Evolutionary conservation across 306 rosid species (phyloP).

Genomic region (Lathyrus aphaca): DNA sequence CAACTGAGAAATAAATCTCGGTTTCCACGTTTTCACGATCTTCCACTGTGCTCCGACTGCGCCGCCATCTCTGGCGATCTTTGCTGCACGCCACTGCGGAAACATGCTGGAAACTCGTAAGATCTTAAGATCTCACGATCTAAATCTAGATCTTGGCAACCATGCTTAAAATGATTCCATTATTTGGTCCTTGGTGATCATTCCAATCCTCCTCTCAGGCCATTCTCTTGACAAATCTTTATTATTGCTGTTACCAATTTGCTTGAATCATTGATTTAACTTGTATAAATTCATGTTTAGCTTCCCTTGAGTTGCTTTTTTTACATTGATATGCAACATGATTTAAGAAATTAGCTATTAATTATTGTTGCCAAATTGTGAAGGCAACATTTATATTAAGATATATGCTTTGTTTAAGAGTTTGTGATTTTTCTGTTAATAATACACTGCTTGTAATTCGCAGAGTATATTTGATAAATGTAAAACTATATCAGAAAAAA

Average conservation of each 20-base stretch:
- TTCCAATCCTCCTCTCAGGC: constrained; percentile 16
- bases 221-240: constrained; percentile 15
- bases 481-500: not conserved
- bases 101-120: too few species aligned
- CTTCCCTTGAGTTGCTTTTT: not conserved
- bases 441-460: not conserved
- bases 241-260: constrained; percentile 4
- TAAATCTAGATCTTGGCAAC: too few species aligned
- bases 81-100: too few species aligned
- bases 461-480: not conserved
- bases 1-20: too few species aligned
- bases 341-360: constrained; percentile 8
- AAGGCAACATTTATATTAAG: constrained; percentile 8
- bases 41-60: too few species aligned
- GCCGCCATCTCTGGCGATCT: too few species aligned
- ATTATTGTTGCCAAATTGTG: constrained; percentile 8
- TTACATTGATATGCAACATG: constrained; percentile 19
- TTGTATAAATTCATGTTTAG: constrained; percentile 21
- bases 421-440: not conserved
- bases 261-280: not conserved
- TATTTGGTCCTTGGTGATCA: constrained; percentile 18
- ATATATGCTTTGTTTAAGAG: not conserved
- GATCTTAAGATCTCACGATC: too few species aligned
- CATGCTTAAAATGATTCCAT: not conserved
- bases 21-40: too few species aligned